Base-by-base conservation (phyloP, 106 monocot species). In the Gastrodia elata region DNA sequence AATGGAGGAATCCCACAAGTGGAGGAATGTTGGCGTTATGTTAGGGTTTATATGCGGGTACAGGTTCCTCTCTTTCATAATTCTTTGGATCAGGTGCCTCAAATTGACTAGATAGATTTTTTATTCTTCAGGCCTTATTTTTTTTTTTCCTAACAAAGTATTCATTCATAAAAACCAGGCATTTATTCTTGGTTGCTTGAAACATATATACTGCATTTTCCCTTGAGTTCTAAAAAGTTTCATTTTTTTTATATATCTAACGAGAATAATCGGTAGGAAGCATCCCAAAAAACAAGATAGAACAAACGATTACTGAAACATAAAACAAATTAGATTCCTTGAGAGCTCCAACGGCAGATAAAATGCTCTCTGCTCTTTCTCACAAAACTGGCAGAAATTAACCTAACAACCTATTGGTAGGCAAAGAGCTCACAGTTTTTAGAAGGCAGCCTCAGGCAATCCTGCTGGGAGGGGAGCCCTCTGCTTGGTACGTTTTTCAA, bases 11-110 rank as follows among this genome's bases (percentile, higher is more conserved):
- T 22, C 39, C 3, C 48, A 83, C 80, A 82, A 71, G 72, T 89
- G 91, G 94, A 83, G 58, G 9, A 83, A 80, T 24, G 2, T 92
- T 9, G 76, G 76, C 3, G 77, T 86, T 22, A 96, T 90, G 90
- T 15, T 88, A 38, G 84, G 73, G 2, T 96, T 96, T 77, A 74
- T 90, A 5, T 69, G 46, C 52, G 82, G 82, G 0, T 92, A 92
- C 44, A 83, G 96, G 69, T 7, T 92, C 0, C 79, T 92, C 26
- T 92, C 87, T 68, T 90, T 84, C 73, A 24, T 83, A 2, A 73
- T 96, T 34, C 74, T 96, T 46, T 88, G 87, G 84, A 68, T 92
- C 38, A 84, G 88, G 64, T 92, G 89, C 37, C 70, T 81, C 46
- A 78, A 36, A 46, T 61, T 87, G 68, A 67, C 80, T 65, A 87